Conservation (phyloP, 805 yeast genomes). For the Yamadazyma olivae region DNA sequence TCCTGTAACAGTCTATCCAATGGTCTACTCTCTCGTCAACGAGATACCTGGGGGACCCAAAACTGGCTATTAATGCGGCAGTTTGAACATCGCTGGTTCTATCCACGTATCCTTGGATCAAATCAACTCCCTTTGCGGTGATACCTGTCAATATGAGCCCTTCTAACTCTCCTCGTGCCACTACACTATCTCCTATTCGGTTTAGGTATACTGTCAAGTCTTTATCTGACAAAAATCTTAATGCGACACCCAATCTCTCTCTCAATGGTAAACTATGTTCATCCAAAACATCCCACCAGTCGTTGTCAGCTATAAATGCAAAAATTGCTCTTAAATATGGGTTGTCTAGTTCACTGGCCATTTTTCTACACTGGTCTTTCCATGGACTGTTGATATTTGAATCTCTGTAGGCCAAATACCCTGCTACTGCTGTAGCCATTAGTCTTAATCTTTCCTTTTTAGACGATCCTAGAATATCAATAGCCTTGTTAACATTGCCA, state of each 20-base stretch:
- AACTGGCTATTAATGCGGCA: constrained; percentile 76
- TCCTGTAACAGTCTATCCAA: constrained; percentile 75
- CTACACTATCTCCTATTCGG: constrained; percentile 67
- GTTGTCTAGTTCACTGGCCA: constrained; percentile 84
- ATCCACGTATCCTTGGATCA: constrained; percentile 83
- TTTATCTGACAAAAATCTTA: constrained; percentile 76
- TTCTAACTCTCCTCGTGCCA: constrained; percentile 79
- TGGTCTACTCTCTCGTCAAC: constrained; percentile 65
- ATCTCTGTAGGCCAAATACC: constrained; percentile 68
- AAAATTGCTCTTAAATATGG: constrained; percentile 90
- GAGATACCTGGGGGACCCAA: constrained; percentile 83
- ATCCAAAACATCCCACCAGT: constrained; percentile 94
- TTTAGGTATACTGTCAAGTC: constrained; percentile 73
- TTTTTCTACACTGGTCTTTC: constrained; percentile 87
- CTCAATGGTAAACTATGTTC: constrained; percentile 84
- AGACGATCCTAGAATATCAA: constrained; percentile 72
- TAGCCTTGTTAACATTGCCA: constrained; percentile 80
- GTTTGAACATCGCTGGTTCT: constrained; percentile 90
- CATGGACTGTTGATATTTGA: constrained; percentile 68
- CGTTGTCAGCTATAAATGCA: constrained; percentile 89
- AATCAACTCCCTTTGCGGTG: constrained; percentile 76
- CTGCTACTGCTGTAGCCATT: constrained; percentile 93
- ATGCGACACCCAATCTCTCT: constrained; percentile 87
- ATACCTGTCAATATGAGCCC: constrained; percentile 91
- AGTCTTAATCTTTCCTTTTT: constrained; percentile 66